phyloP scores from a whole-genome alignment of 306 rosid genomes.

The Prunus salicina region DNA sequence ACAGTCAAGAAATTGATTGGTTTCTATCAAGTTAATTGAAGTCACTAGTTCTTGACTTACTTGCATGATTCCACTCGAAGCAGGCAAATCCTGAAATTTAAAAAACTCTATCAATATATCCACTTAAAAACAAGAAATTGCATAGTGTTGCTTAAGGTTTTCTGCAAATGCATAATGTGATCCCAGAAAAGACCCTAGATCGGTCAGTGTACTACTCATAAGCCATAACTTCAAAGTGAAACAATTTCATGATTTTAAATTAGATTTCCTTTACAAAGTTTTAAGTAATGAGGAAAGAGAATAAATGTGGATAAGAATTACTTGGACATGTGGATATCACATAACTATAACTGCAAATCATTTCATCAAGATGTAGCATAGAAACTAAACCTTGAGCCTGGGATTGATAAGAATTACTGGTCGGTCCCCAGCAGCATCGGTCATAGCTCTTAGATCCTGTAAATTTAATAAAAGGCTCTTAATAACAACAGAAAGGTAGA shows the following conservation, averaged over 20 bases:
- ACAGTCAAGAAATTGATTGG: constrained; percentile 19
- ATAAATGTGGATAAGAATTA: no score
- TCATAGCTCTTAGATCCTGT: constrained; percentile 92
- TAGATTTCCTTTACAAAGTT: no score
- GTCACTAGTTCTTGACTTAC: constrained; percentile 44
- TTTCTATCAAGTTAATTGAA: constrained; percentile 21
- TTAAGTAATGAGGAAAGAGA: no score
- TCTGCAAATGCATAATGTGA: constrained; percentile 6
- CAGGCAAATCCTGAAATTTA: constrained; percentile 79
- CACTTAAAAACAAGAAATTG: constrained; percentile 6
- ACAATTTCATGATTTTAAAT: no score
- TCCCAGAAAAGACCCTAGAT: not conserved
- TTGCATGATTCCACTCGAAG: constrained; percentile 96
- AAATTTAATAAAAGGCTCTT: constrained; percentile 27
- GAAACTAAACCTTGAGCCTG: constrained; percentile 68
- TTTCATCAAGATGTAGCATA: not conserved
- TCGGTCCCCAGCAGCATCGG: constrained; percentile 78
- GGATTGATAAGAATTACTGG: constrained; percentile 86
- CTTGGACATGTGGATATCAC: no score
- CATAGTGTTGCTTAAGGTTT: not conserved
- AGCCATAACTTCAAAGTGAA: no score
- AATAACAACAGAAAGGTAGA: constrained; percentile 9
- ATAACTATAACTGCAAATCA: not conserved
- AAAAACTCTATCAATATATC: constrained; percentile 16
- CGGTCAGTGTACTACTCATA: no score